Percentiles rank a stretch among this genome's conserved stretches.
These are phyloP conservation scores for Didymella pomorum DNA, from an alignment of 2,329 filamentous ascomycete genomes.

Conservation along the genomic window DNA sequence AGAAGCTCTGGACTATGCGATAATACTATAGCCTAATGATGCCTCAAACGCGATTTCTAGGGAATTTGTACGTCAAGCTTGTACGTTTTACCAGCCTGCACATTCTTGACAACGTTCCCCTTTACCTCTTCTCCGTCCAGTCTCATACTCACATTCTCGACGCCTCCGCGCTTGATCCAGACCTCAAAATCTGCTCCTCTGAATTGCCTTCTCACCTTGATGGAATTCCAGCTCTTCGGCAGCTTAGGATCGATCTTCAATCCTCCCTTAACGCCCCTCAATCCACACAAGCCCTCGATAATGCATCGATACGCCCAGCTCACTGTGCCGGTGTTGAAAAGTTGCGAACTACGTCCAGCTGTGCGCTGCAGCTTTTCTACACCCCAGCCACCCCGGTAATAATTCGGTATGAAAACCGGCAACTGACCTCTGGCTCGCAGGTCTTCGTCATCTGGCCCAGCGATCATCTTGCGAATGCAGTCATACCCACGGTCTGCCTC, in stretches of 20 bases:
- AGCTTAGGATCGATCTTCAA: constrained; percentile 60
- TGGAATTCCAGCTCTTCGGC: constrained; percentile 59
- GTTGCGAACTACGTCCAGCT: constrained; percentile 63
- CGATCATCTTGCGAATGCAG: constrained; percentile 63
- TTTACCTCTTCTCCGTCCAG: constrained; percentile 52
- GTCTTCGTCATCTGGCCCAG: constrained; percentile 61
- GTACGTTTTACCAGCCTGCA: constrained; percentile 57
- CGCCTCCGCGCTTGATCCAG: constrained; percentile 55
- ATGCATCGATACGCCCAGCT: constrained; percentile 65
- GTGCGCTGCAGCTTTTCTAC: constrained; percentile 47
- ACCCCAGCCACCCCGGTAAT: constrained; percentile 56
- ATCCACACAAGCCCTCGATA: constrained; percentile 64
- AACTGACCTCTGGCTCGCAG: constrained; percentile 63
- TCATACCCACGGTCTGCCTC: constrained; percentile 61
- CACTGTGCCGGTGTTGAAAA: constrained; percentile 67
- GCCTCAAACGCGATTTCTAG: neutral
- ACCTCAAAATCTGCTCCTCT: constrained; percentile 61
- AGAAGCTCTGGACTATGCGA: neutral
- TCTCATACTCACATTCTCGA: constrained; percentile 53
- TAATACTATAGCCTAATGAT: neutral
- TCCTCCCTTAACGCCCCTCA: constrained; percentile 60
- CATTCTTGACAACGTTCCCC: constrained; percentile 52
- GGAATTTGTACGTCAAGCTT: constrained; percentile 51
- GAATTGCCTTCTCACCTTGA: constrained; percentile 60
- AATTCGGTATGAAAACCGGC: constrained; percentile 66